phyloP scores from a whole-genome alignment of 2,329 filamentous ascomycete species.

The Gaeumannomyces sp. region DNA sequence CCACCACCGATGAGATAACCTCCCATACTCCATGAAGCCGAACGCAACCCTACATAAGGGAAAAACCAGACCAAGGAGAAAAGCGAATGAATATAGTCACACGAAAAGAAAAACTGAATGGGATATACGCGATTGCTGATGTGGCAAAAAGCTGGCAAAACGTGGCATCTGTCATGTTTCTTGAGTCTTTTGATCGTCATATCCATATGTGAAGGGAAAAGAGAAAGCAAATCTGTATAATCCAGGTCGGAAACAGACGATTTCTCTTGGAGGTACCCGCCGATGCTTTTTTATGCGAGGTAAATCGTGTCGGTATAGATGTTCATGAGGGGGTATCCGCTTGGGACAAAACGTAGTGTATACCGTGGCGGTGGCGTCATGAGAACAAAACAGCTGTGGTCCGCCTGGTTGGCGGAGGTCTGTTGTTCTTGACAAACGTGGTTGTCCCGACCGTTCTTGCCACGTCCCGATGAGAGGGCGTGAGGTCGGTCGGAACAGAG shows the following conservation, averaged over 20 bases:
- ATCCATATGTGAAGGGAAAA: not conserved
- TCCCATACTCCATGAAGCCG: not conserved
- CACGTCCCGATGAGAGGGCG: not conserved
- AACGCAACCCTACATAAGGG: not conserved
- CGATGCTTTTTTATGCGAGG: not conserved
- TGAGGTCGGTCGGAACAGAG: not conserved
- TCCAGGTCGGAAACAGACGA: not conserved
- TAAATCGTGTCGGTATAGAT: not conserved
- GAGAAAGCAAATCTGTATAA: not conserved
- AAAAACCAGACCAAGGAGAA: not conserved
- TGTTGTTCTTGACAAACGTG: conserved; percentile 10
- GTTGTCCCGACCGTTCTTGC: not conserved
- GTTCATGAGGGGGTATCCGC: not conserved
- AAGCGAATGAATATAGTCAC: not conserved
- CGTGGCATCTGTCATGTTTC: not conserved
- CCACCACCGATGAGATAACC: not conserved
- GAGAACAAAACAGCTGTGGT: not conserved
- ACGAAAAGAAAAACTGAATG: not conserved
- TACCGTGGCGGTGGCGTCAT: not conserved
- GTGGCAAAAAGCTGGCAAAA: not conserved
- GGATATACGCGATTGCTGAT: not conserved
- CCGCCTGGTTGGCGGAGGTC: not conserved
- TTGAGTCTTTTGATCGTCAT: not conserved
- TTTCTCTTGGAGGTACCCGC: not conserved
- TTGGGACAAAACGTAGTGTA: not conserved